Evolutionary conservation across 2,329 filamentous ascomycete genomes (phyloP).

Genomic region (Sporothrix schenckii): DNA sequence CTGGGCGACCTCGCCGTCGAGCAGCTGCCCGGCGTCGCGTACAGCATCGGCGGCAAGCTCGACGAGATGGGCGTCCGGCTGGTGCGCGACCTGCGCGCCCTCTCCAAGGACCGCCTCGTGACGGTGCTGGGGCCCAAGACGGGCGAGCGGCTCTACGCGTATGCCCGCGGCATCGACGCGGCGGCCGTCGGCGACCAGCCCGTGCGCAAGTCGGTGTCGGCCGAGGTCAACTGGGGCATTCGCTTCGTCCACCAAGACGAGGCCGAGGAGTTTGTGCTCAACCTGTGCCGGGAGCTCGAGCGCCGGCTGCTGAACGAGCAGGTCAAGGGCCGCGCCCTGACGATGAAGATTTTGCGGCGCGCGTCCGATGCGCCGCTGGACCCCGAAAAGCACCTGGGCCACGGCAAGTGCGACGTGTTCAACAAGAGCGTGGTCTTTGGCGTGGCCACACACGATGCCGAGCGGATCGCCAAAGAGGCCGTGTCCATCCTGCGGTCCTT

Average conservation of each 20-base stretch:
- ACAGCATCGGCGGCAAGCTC: slow-evolving; percentile 83
- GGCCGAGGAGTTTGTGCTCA: slow-evolving; percentile 86
- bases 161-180: slow-evolving; percentile 82
- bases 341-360: slow-evolving; percentile 92
- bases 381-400: slow-evolving; percentile 88
- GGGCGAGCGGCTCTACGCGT: slow-evolving; percentile 86
- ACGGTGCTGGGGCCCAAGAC: slow-evolving; percentile 85
- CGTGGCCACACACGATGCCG: slow-evolving; percentile 75
- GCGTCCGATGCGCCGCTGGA: slow-evolving; percentile 85
- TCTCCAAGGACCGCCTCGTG: slow-evolving; percentile 74
- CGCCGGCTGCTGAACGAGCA: slow-evolving; percentile 78
- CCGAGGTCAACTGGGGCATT: slow-evolving; percentile 98
- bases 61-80: slow-evolving; percentile 81
- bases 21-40: slow-evolving; percentile 86
- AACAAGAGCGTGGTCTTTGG: slow-evolving; percentile 86
- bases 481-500: slow-evolving; percentile 81
- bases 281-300: slow-evolving; percentile 81
- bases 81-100: slow-evolving; percentile 79
- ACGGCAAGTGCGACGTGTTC: slow-evolving; percentile 92
- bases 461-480: slow-evolving; percentile 76
- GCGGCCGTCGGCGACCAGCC: slow-evolving; percentile 84
- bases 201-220: slow-evolving; percentile 89
- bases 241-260: slow-evolving; percentile 90
- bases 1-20: slow-evolving; percentile 77
- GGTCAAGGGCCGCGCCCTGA: slow-evolving; percentile 85